Evolutionary conservation across 345 rosid genomes (phyloP).

Genomic region (sweet orange (Citrus sinensis)): DNA sequence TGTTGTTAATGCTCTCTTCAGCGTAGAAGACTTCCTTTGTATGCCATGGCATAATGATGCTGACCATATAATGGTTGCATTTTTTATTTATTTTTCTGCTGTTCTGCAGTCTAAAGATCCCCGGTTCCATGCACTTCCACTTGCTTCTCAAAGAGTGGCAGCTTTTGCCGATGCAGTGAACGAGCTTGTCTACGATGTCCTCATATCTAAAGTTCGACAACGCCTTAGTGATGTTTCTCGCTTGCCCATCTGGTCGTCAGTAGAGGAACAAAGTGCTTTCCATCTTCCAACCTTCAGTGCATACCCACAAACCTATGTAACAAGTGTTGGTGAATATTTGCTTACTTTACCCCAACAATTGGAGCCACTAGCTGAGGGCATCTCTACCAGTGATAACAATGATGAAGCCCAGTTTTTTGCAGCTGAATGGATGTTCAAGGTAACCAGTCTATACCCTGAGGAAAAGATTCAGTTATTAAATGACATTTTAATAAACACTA

Average conservation of each 20-base stretch:
- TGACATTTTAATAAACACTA: neutral
- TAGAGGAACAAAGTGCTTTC: conserved; percentile 77
- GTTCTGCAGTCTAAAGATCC: conserved; percentile 90
- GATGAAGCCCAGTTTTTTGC: conserved; percentile 95
- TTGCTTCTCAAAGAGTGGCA: conserved; percentile 86
- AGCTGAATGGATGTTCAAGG: conserved; percentile 99
- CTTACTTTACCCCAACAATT: conserved; percentile 97
- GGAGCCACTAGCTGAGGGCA: conserved; percentile 98
- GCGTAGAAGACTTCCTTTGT: neutral
- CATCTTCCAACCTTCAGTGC: conserved; percentile 92
- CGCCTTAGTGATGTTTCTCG: conserved; percentile 79
- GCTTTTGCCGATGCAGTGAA: conserved; percentile 83
- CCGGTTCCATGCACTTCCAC: conserved; percentile 91
- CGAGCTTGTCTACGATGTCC: conserved; percentile 90
- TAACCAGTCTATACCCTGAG: conserved; percentile 17
- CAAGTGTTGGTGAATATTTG: conserved; percentile 92
- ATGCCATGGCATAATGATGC: neutral
- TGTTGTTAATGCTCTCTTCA: neutral
- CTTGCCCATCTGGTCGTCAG: conserved; percentile 85
- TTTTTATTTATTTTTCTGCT: neutral
- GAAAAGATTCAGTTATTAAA: neutral
- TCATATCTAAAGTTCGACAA: conserved; percentile 93
- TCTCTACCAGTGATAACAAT: conserved; percentile 69
- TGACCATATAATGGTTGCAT: neutral
- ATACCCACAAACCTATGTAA: conserved; percentile 87